Evolutionary conservation across 495 filamentous ascomycete genomes (phyloP).

Genomic region (Neurospora intermedia): DNA sequence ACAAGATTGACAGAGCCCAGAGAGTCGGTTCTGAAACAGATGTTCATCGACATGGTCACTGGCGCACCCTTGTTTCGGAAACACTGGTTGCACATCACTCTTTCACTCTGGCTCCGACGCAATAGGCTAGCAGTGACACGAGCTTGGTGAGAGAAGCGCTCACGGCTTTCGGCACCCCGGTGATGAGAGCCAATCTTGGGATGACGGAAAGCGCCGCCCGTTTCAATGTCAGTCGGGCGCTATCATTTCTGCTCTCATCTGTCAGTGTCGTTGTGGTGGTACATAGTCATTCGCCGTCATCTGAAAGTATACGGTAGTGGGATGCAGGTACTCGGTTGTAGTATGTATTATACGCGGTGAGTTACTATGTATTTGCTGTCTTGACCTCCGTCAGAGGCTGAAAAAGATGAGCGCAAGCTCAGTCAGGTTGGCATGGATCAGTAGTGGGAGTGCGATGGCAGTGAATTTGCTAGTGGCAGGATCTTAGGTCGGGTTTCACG

Average conservation of each 20-base stretch:
- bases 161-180: neutral
- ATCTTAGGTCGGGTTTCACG: neutral
- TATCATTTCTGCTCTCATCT: neutral
- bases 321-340: neutral
- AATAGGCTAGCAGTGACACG: neutral
- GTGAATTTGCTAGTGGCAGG: neutral
- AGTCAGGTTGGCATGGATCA: neutral
- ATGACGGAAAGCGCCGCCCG: neutral
- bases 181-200: neutral
- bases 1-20: neutral
- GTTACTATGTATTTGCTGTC: neutral
- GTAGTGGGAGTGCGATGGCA: neutral
- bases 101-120: neutral
- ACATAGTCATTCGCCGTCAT: neutral
- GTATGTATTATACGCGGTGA: neutral
- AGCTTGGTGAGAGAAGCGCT: neutral
- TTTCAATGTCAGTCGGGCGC: neutral
- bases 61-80: neutral
- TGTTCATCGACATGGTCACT: neutral
- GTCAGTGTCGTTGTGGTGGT: too few relatives aligned
- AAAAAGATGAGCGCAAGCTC: neutral
- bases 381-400: neutral
- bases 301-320: neutral
- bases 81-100: neutral
- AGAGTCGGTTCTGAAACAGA: neutral